These are phyloP conservation scores for Dentipellis sp. DNA, from an alignment of 768 basidiomycete genomes.

Conservation along the genomic window DNA sequence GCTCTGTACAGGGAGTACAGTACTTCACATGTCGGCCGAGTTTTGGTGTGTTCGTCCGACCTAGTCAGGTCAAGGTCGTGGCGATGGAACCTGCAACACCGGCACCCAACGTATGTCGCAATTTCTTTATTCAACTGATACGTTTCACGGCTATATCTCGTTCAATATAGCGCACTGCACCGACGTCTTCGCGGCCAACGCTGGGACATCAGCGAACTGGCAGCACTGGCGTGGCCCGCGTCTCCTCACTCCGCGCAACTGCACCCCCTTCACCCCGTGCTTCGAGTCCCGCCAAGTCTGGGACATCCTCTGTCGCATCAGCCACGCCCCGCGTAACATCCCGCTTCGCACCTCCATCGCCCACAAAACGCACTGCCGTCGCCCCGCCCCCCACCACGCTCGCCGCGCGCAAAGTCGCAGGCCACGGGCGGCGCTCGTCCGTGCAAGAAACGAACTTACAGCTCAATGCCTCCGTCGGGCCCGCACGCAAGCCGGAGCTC, in stretches of 20 bases:
- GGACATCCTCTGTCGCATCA: conserved; percentile 27
- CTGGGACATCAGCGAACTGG: conserved; percentile 52
- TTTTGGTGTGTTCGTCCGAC: conserved; percentile 85
- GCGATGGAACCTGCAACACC: conserved; percentile 20
- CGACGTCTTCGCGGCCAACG: conserved; percentile 20
- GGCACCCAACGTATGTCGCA: neutral
- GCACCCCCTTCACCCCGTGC: conserved; percentile 48
- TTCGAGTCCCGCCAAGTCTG: conserved; percentile 50
- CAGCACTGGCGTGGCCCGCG: conserved; percentile 31
- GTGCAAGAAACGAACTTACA: conserved; percentile 17
- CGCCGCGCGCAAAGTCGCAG: conserved; percentile 36
- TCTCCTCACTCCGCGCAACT: conserved; percentile 33
- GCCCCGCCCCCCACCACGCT: conserved; percentile 23
- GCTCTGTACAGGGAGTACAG: conserved; percentile 62
- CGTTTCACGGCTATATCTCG: neutral
- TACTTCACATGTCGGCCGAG: conserved; percentile 78
- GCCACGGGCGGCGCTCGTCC: conserved; percentile 38
- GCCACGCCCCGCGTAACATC: conserved; percentile 19
- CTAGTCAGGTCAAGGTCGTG: conserved; percentile 69
- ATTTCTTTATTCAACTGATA: neutral
- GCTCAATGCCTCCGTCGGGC: conserved; percentile 21
- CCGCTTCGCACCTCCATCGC: conserved; percentile 35
- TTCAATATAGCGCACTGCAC: conserved; percentile 1
- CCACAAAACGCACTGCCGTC: conserved; percentile 39
- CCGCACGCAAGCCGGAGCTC: conserved; percentile 11